Evolutionary conservation across 306 rosid species (phyloP).

Genomic region (Glycine latifolia): DNA sequence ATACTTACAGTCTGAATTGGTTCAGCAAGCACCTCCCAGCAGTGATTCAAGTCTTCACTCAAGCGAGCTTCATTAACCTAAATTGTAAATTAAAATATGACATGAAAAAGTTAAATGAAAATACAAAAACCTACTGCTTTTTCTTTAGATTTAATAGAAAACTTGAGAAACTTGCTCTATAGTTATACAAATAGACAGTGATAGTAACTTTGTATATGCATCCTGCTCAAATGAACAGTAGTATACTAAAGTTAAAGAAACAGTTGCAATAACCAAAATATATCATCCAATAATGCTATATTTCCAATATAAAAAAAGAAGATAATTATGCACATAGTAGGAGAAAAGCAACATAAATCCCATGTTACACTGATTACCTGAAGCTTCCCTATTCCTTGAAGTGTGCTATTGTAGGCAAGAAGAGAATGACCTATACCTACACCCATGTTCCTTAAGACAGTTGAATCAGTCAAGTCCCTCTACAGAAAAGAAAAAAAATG

Average conservation of each 20-base stretch:
- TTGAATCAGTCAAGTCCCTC: conserved; percentile 96
- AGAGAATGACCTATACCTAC: conserved; percentile 90
- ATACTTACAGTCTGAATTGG: conserved; percentile 89
- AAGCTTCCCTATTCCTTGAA: conserved; percentile 86
- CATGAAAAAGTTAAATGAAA: not conserved
- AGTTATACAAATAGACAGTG: conserved; percentile 30
- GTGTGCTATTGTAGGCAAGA: conserved; percentile 85
- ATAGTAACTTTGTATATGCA: conserved; percentile 25
- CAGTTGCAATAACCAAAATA: conserved; percentile 24
- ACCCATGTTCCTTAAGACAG: conserved; percentile 91
- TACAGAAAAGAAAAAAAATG: conserved; percentile 41
- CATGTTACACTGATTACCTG: conserved; percentile 62
- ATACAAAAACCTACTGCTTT: conserved; percentile 6
- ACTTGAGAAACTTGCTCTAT: conserved; percentile 4
- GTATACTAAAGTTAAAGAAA: conserved; percentile 6
- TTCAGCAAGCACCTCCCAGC: conserved; percentile 99
- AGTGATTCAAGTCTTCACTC: conserved; percentile 77
- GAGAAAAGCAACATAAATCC: conserved; percentile 3
- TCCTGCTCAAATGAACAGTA: conserved; percentile 17
- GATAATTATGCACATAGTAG: conserved; percentile 26
- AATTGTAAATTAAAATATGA: conserved; percentile 38
- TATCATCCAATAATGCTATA: conserved; percentile 12
- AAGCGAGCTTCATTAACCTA: conserved; percentile 82
- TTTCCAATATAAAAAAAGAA: not conserved
- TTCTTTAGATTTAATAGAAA: conserved; percentile 30